Percentiles rank a stretch among this genome's conserved stretches.
Conservation (phyloP, 2,329 filamentous ascomycete genomes). For the Sphaerulina populicola region DNA sequence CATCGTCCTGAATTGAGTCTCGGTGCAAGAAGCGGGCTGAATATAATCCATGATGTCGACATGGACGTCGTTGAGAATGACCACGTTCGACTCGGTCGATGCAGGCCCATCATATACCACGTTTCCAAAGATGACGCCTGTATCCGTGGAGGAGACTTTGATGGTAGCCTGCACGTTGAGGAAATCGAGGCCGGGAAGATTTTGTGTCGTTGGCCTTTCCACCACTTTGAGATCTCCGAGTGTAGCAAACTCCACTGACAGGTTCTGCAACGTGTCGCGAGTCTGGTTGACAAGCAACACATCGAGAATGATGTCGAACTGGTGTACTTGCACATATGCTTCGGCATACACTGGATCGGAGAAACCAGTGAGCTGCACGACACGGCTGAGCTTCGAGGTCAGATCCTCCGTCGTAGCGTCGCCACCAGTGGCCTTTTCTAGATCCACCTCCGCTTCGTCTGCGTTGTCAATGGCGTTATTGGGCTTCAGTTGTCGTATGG, state of each 20-base stretch:
- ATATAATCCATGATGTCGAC: slow-evolving; percentile 99
- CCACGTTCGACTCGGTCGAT: slow-evolving; percentile 87
- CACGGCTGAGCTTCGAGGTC: slow-evolving; percentile 85
- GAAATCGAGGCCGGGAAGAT: slow-evolving; percentile 90
- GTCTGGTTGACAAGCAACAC: slow-evolving; percentile 97
- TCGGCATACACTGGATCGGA: slow-evolving; percentile 98
- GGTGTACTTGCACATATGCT: slow-evolving; percentile 96
- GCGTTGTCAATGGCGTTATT: slow-evolving; percentile 71
- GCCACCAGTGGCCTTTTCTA: slow-evolving; percentile 89
- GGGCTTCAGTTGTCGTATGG: slow-evolving; percentile 85
- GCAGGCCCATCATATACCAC: slow-evolving; percentile 93
- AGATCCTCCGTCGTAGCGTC: slow-evolving; percentile 77
- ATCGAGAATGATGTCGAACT: slow-evolving; percentile 96
- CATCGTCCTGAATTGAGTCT: slow-evolving; percentile 99
- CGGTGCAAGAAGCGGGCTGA: slow-evolving; percentile 88
- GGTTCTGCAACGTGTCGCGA: slow-evolving; percentile 87
- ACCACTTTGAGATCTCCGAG: slow-evolving; percentile 96
- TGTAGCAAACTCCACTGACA: slow-evolving; percentile 97
- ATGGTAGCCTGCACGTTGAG: slow-evolving; percentile 97
- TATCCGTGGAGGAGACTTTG: slow-evolving; percentile 96
- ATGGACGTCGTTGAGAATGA: slow-evolving; percentile 95
- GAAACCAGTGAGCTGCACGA: slow-evolving; percentile 96
- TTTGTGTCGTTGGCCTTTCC: slow-evolving; percentile 91
- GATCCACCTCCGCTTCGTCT: slow-evolving; percentile 79
- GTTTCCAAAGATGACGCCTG: slow-evolving; percentile 97